Base-by-base conservation (phyloP, 2,329 filamentous ascomycete genomes). In the Macrophomina tecta region DNA sequence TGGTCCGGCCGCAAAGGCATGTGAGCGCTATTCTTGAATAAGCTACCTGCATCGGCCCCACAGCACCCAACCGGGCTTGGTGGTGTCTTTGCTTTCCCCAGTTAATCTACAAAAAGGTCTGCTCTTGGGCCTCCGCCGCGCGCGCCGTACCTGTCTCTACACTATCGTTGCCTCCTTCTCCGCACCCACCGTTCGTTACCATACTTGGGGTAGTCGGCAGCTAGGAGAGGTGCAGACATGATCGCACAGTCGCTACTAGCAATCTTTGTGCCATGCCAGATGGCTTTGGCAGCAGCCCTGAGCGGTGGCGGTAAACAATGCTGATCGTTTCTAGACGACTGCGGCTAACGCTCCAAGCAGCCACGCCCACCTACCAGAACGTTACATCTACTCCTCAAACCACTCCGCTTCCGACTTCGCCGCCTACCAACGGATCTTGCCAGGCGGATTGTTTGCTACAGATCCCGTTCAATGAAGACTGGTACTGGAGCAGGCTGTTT, bases 401-500 rank as follows among this genome's bases (percentile, higher is more conserved):
- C 16, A 60, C 56, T 9, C 56, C 56, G 14, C n/a, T 23, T 6
- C 56, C 56, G n/a, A 48, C 40, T 12, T 30, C 7, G 12, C 8
- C 6, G n/a, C 30, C n/a, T 11, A 30, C 12, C 2, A 60, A 60
- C 5, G 38, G 55, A 16, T 45, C 23, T 11, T 60, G 56, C 5
- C 9, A 32, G 6, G 56, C 56, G 16, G 40, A 60, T 18, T 60
- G 56, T n/a, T 60, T 16, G 36, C 56, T 60, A n/a, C 0, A 9
- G 28, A 60, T 60, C n/a, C 56, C 56, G 1, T 46, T 60, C 16
- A 46, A 45, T 4, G 9, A 60, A 18, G 56, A 60, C 16, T 60
- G 56, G 56, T 60, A 66, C 62, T 68, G 67, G 67, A 49, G 46
- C 30, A 51, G 36, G n/a, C 38, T 56, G 30, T 52, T 45, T 14